Evolutionary conservation across 2,329 filamentous ascomycete genomes (phyloP), one percentile per base, ranked within the genome.

Genomic region (Aureobasidium vineae): DNA sequence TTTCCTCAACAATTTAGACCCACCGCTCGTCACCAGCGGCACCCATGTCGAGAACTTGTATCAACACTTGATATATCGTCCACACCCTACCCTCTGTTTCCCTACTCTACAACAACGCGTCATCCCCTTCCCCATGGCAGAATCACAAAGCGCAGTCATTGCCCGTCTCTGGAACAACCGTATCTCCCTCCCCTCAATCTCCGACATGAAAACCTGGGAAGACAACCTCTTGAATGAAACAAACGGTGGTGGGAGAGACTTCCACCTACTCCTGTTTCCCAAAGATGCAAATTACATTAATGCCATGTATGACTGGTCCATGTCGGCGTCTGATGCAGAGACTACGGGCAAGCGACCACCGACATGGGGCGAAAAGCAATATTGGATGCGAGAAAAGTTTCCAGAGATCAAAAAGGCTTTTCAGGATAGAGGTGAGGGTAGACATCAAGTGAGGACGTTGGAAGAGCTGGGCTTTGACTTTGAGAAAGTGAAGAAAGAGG

Each of bases 51-150:
- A 88, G 68, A 86, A 89, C 40, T 78, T 93, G 3, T 97, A 92
- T 75, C 83, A 91, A 70, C 92, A 98, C 72, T 73, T 97, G 11
- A 89, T 97, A 75, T 87, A 88, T 75, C 87, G 88, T 3, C 80
- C 85, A 0, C 85, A 91, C 68, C 92, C 93, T 0, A 95, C 91
- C 0, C 80, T 98, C 1, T 88, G 86, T 0, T 93, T 97, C 74
- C 83, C 90, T 0, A 86, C 85, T 0, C 80, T 97, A 45, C 88
- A 90, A 19, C 89, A 92, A 74, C 90, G 89, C 70, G 86, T 95
- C n/a, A 89, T 96, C n/a, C 94, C 94, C 0, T 96, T 96, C 75
- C 89, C 91, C 0, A 72, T 95, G 1, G 84, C 88, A 0, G 92
- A 97, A 78, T 87, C 86, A 6, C 93, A 97, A 77, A 87, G 87